Percentiles rank a stretch among this genome's conserved stretches.
phyloP scores from a whole-genome alignment of 2,329 filamentous ascomycete species.

The Davidsoniella eucalypti region DNA sequence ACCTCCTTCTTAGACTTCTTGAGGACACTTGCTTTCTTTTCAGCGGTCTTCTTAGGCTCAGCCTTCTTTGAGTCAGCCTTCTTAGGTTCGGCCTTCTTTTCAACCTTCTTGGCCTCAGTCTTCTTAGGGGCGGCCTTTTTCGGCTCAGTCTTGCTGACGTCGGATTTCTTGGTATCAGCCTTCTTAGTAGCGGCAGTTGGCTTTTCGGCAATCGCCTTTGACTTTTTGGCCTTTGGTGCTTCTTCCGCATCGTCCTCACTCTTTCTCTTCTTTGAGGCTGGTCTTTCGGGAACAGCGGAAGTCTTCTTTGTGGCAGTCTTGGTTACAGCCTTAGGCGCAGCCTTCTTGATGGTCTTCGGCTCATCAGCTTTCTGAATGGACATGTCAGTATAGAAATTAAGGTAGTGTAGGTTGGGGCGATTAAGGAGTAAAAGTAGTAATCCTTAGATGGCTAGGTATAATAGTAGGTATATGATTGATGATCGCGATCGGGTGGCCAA shows the following conservation, averaged over 20 bases:
- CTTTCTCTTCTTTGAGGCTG: slow-evolving; percentile 18
- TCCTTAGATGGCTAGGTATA: background rate
- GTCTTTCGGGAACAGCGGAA: slow-evolving; percentile 15
- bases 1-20: slow-evolving; percentile 22
- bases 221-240: slow-evolving; percentile 9
- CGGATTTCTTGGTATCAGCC: slow-evolving; percentile 16
- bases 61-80: slow-evolving; percentile 33
- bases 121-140: slow-evolving; percentile 15
- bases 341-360: slow-evolving; percentile 16
- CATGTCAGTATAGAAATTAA: slow-evolving; percentile 2
- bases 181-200: slow-evolving; percentile 12
- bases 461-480: background rate
- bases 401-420: too few species aligned
- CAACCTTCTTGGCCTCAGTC: slow-evolving; percentile 11
- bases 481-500: background rate
- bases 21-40: slow-evolving; percentile 37
- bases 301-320: slow-evolving; percentile 17
- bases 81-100: slow-evolving; percentile 16
- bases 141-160: slow-evolving; percentile 4
- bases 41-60: slow-evolving; percentile 11
- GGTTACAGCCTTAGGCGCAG: slow-evolving; percentile 18
- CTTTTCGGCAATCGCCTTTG: slow-evolving; percentile 3
- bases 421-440: too few species aligned
- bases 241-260: slow-evolving; percentile 6
- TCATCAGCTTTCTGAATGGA: slow-evolving; percentile 9